phyloP scores from a whole-genome alignment of 208 protist species.

The Entamoeba histolytica region DNA sequence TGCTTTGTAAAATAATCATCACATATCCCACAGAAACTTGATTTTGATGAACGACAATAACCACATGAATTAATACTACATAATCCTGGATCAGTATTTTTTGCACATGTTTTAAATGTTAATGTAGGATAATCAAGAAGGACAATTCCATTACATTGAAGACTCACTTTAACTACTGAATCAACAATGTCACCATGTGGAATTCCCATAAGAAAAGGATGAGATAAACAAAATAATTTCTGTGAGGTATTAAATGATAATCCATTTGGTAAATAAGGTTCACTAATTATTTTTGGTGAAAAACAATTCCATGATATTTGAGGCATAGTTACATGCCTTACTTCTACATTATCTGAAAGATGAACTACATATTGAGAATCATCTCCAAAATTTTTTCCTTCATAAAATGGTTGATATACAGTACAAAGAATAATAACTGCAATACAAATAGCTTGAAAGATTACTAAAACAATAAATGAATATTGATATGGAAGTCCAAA shows the following conservation, averaged over 20 bases:
- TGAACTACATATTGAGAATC: background rate
- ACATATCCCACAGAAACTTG: background rate
- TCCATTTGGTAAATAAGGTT: background rate
- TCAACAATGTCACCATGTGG: background rate
- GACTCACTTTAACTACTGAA: background rate
- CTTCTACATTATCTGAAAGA: background rate
- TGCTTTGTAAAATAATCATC: background rate
- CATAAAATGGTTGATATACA: background rate
- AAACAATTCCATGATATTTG: background rate
- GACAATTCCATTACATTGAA: background rate
- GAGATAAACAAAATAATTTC: background rate
- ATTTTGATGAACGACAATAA: background rate
- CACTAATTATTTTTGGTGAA: background rate
- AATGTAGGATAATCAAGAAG: background rate
- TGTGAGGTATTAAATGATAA: background rate
- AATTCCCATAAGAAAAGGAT: background rate
- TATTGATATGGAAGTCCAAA: background rate
- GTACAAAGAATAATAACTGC: background rate
- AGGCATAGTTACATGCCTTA: background rate
- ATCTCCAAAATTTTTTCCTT: background rate
- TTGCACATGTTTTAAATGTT: background rate
- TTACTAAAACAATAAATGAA: background rate
- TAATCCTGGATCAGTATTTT: background rate
- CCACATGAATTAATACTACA: background rate
- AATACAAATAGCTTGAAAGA: background rate